phyloP scores from a whole-genome alignment of 352 stramenopile species.

The Globisporangium spiculum region DNA sequence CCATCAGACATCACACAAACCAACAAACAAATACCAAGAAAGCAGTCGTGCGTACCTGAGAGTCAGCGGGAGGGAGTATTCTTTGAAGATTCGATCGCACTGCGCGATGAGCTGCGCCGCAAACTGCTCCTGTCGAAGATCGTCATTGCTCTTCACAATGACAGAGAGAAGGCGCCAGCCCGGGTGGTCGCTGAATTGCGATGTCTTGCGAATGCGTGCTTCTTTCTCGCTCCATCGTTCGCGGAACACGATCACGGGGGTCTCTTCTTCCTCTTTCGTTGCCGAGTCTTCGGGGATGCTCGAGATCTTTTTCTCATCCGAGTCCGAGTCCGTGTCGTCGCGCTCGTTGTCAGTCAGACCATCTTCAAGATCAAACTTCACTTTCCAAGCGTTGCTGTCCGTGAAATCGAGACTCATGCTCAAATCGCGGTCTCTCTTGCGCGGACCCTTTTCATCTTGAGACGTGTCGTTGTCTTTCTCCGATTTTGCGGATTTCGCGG shows the following conservation, averaged over 20 bases:
- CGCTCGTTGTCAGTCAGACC: slow-evolving; percentile 50
- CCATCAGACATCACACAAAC: neutral
- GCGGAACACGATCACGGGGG: slow-evolving; percentile 79
- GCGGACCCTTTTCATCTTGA: slow-evolving; percentile 27
- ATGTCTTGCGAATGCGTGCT: slow-evolving; percentile 57
- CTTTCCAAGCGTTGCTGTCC: slow-evolving; percentile 63
- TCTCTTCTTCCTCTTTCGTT: slow-evolving; percentile 39
- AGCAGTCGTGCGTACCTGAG: slow-evolving; percentile 49
- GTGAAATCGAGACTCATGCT: slow-evolving; percentile 76
- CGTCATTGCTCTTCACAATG: slow-evolving; percentile 98
- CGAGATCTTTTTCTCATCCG: slow-evolving; percentile 32
- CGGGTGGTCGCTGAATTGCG: slow-evolving; percentile 45
- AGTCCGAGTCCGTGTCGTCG: slow-evolving; percentile 18
- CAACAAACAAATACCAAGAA: neutral
- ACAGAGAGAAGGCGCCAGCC: slow-evolving; percentile 81
- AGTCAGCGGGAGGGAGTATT: slow-evolving; percentile 91
- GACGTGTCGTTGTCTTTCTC: slow-evolving; percentile 20
- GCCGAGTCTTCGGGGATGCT: slow-evolving; percentile 35
- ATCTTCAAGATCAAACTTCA: slow-evolving; percentile 76
- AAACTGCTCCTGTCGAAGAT: slow-evolving; percentile 97
- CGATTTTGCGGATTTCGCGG: neutral
- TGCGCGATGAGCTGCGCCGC: slow-evolving; percentile 96
- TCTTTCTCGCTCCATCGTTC: slow-evolving; percentile 80
- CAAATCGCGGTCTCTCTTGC: slow-evolving; percentile 44
- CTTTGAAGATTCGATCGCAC: slow-evolving; percentile 94